These are phyloP conservation scores for Otatea glauca DNA, from an alignment of 176 grass and related monocot species.

Conservation along the genomic window DNA sequence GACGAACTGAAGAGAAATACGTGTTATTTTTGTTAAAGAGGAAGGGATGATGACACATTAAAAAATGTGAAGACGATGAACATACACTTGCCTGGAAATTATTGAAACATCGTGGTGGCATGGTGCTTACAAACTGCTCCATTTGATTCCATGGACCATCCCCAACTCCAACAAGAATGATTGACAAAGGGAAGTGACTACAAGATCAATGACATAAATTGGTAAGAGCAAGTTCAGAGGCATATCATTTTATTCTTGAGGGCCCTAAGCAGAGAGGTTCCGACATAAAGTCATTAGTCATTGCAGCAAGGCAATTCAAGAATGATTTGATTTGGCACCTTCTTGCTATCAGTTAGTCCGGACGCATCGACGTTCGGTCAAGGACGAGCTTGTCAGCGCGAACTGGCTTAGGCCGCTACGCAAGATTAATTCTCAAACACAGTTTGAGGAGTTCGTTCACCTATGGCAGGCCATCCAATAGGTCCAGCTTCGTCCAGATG, in stretches of 20 bases:
- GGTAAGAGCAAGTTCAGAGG: no score
- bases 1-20: neutral
- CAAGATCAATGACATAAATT: neutral
- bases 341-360: no score
- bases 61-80: neutral
- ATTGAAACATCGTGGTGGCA: neutral
- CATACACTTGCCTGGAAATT: neutral
- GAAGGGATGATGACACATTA: neutral
- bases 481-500: no score
- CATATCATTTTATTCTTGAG: neutral
- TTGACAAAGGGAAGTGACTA: neutral
- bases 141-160: neutral
- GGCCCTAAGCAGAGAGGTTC: neutral
- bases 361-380: no score
- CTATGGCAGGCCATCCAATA: no score
- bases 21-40: neutral
- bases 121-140: neutral
- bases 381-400: no score
- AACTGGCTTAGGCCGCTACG: no score
- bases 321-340: neutral
- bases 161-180: neutral
- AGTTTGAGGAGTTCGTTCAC: no score
- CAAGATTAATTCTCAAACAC: no score
- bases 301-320: neutral
- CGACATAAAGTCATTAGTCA: neutral